Conservation (phyloP, 2,329 filamentous ascomycete species). For the Fusarium sp. region DNA sequence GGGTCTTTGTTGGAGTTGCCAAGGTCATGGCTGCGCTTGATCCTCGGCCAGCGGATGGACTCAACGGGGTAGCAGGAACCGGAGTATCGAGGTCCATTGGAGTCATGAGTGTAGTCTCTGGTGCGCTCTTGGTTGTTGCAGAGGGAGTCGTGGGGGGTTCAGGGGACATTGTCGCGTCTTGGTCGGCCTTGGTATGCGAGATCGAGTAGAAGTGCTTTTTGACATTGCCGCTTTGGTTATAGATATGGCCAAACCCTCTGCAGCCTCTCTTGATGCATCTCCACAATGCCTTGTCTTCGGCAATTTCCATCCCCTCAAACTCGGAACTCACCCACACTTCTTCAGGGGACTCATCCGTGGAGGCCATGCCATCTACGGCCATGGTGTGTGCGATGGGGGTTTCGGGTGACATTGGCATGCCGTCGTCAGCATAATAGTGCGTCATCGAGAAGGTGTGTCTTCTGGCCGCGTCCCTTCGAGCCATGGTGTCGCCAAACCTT, state of each 20-base stretch:
- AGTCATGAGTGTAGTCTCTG: not conserved
- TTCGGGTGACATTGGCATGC: not conserved
- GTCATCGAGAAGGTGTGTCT: constrained; percentile 6
- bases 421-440: not conserved
- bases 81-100: constrained; percentile 7
- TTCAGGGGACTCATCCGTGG: not conserved
- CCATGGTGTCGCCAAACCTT: constrained; percentile 9
- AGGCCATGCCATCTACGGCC: not conserved
- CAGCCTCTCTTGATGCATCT: constrained; percentile 27
- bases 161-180: not conserved
- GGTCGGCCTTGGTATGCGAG: not conserved
- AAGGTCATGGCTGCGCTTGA: not conserved
- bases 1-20: not conserved
- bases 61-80: constrained; percentile 9
- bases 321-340: constrained; percentile 22
- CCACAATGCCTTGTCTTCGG: constrained; percentile 1
- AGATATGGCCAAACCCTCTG: constrained; percentile 6
- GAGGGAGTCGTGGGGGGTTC: not conserved
- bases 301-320: constrained; percentile 17
- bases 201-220: constrained; percentile 10
- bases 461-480: not conserved
- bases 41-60: constrained; percentile 35
- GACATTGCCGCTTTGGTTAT: constrained; percentile 1
- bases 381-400: not conserved
- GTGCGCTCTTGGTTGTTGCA: not conserved